These are phyloP conservation scores for Ophiognomonia clavigignenti-juglandacearum DNA, from an alignment of 2,329 filamentous ascomycete species.

Conservation along the genomic window DNA sequence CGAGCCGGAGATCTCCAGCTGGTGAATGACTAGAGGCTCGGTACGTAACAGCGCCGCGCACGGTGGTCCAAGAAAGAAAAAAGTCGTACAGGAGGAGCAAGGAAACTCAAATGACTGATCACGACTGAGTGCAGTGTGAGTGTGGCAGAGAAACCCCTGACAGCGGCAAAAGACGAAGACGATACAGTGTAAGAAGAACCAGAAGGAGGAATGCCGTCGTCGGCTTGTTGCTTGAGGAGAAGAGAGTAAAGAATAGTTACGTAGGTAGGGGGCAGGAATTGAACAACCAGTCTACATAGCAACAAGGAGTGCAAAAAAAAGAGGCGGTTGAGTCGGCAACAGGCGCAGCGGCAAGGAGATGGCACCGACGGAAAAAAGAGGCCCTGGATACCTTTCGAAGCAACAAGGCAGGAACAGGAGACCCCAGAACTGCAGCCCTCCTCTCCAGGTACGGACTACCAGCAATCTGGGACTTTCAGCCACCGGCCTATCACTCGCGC, in stretches of 20 bases:
- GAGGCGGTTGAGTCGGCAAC: slow-evolving; percentile 16
- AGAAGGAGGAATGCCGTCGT: neutral
- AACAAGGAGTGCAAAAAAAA: slow-evolving; percentile 7
- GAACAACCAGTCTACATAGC: too few species aligned
- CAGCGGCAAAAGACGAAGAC: neutral
- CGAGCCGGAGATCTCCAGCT: too few species aligned
- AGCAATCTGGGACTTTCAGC: too few species aligned
- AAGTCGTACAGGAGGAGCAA: neutral
- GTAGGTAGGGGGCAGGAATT: too few species aligned
- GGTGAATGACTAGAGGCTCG: too few species aligned
- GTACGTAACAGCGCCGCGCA: too few species aligned
- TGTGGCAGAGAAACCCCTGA: neutral
- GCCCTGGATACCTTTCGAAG: too few species aligned
- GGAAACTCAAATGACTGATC: neutral
- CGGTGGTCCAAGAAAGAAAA: neutral
- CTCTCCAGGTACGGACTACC: too few species aligned
- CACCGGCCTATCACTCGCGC: too few species aligned
- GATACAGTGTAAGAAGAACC: neutral
- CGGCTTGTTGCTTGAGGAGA: neutral
- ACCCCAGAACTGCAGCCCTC: too few species aligned
- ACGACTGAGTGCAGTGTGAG: neutral
- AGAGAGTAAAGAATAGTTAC: too few species aligned
- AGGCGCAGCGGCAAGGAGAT: neutral
- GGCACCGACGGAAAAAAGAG: neutral
- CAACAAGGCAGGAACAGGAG: too few species aligned